phyloP scores from a whole-genome alignment of 2,329 filamentous ascomycete species.

The Phyllosticta capitalensis region DNA sequence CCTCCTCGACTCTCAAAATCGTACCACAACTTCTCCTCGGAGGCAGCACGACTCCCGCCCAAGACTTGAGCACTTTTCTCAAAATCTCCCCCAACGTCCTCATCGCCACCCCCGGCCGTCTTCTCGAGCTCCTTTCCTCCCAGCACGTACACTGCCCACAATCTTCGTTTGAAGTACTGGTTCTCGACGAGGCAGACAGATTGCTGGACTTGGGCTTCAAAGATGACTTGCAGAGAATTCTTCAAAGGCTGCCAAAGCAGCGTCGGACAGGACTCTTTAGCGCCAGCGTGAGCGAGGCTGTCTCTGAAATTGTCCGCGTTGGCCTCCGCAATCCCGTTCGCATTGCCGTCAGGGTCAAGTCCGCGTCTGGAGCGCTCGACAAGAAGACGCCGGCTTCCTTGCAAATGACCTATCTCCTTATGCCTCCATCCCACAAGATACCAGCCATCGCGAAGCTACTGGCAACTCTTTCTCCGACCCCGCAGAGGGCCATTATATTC shows the following conservation, averaged over 20 bases:
- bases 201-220: slow-evolving; percentile 91
- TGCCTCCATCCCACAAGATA: slow-evolving; percentile 69
- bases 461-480: slow-evolving; percentile 57
- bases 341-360: slow-evolving; percentile 83
- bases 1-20: slow-evolving; percentile 47
- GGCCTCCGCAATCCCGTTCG: slow-evolving; percentile 91
- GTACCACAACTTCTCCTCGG: slow-evolving; percentile 84
- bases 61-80: slow-evolving; percentile 79
- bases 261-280: slow-evolving; percentile 88
- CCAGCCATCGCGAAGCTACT: slow-evolving; percentile 65
- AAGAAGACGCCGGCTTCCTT: slow-evolving; percentile 83
- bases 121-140: slow-evolving; percentile 78
- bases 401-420: slow-evolving; percentile 78
- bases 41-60: slow-evolving; percentile 67
- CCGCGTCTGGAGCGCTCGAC: slow-evolving; percentile 56
- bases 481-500: slow-evolving; percentile 82
- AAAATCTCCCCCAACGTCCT: slow-evolving; percentile 79
- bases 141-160: slow-evolving; percentile 81
- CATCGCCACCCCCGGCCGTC: slow-evolving; percentile 80
- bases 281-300: slow-evolving; percentile 89
- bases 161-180: slow-evolving; percentile 81
- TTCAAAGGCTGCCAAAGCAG: slow-evolving; percentile 81
- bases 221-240: slow-evolving; percentile 75
- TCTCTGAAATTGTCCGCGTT: slow-evolving; percentile 84
- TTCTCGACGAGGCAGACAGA: slow-evolving; percentile 90